Conservation (phyloP, 2,329 filamentous ascomycete genomes). For the Pseudogymnoascus sp. region DNA sequence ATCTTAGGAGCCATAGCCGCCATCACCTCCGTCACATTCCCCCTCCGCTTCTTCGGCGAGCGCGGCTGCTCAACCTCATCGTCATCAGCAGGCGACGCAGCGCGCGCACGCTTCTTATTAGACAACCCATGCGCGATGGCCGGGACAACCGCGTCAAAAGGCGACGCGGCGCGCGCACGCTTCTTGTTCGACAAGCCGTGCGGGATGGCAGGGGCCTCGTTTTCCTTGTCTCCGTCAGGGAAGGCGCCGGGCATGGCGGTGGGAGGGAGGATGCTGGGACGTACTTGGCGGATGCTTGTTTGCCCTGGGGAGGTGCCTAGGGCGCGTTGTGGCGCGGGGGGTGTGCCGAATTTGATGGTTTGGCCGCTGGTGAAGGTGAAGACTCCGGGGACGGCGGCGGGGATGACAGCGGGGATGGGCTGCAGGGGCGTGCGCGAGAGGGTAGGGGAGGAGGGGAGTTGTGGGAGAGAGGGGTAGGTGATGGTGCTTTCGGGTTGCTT, state of each 20-base stretch:
- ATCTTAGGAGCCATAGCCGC: constrained; percentile 24
- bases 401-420: constrained; percentile 26
- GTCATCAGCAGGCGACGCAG: constrained; percentile 25
- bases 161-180: constrained; percentile 49
- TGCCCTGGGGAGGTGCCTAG: constrained; percentile 55
- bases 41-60: constrained; percentile 50
- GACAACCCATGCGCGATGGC: constrained; percentile 37
- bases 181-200: constrained; percentile 62
- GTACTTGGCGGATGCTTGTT: constrained; percentile 53
- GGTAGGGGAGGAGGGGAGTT: constrained; percentile 14
- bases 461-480: constrained; percentile 26
- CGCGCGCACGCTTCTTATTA: constrained; percentile 48
- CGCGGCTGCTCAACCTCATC: constrained; percentile 33
- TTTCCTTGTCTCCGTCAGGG: constrained; percentile 46
- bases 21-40: constrained; percentile 22
- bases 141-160: constrained; percentile 48
- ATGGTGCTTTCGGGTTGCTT: constrained; percentile 12
- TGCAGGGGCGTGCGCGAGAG: constrained; percentile 14
- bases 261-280: constrained; percentile 40
- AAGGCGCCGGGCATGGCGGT: constrained; percentile 50
- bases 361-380: constrained; percentile 62
- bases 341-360: constrained; percentile 50
- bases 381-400: constrained; percentile 39
- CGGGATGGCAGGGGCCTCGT: constrained; percentile 39
- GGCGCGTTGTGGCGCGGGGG: constrained; percentile 35